Evolutionary conservation across 495 filamentous ascomycete genomes (phyloP).

Genomic region (Penicillium turbatum): DNA sequence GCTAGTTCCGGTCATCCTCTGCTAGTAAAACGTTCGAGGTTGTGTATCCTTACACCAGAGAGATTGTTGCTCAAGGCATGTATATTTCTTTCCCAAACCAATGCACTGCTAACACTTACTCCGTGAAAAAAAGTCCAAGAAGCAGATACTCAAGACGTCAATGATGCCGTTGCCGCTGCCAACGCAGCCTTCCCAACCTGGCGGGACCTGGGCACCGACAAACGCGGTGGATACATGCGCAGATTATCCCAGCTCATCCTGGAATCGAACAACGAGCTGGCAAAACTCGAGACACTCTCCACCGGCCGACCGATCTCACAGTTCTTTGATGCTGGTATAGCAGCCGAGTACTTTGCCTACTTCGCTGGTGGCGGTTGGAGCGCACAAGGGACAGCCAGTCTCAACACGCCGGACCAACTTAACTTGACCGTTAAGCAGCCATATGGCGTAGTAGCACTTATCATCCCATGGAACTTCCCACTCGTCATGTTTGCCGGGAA

Average conservation of each 20-base stretch:
- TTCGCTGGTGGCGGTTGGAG: conserved; percentile 31
- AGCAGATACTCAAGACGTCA: conserved; percentile 50
- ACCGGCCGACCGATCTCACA: conserved; percentile 32
- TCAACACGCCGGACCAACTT: conserved; percentile 55
- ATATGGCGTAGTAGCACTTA: conserved; percentile 31
- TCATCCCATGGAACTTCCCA: conserved; percentile 39
- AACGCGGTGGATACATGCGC: conserved; percentile 45
- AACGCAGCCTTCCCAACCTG: conserved; percentile 57
- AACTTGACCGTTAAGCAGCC: conserved; percentile 39
- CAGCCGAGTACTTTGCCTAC: conserved; percentile 22
- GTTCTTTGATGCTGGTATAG: conserved; percentile 19
- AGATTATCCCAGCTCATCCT: conserved; percentile 52
- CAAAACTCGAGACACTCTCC: conserved; percentile 39
- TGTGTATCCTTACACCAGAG: conserved; percentile 41
- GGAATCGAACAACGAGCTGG: conserved; percentile 47
- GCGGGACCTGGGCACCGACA: conserved; percentile 43
- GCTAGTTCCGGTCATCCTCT: conserved; percentile 44
- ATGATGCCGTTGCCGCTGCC: conserved; percentile 56
- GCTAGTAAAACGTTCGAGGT: conserved; percentile 42
- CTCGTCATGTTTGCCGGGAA: conserved; percentile 43
- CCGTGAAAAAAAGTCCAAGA: conserved; percentile 32
- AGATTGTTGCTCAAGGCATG: conserved; percentile 40
- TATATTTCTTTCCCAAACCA: not conserved
- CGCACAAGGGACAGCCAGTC: conserved; percentile 48
- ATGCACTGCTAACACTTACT: conserved; percentile 3